Conservation (phyloP, 2,329 filamentous ascomycete species). For the Apiospora sp. region DNA sequence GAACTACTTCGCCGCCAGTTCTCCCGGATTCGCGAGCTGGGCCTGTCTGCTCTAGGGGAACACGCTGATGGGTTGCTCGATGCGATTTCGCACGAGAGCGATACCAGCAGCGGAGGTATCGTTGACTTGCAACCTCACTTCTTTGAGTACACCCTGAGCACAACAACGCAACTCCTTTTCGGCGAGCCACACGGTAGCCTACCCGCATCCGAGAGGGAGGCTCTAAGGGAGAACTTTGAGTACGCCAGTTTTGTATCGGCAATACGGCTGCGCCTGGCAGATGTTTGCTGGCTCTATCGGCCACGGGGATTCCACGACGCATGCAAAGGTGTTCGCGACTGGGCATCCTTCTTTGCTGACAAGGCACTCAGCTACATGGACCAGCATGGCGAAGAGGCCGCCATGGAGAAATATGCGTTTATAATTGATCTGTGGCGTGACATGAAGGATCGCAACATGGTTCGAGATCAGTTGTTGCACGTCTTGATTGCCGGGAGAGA, state of each 20-base stretch:
- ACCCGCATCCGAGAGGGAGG: conserved; percentile 27
- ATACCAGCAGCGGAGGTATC: conserved; percentile 12
- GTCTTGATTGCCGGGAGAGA: conserved; percentile 34
- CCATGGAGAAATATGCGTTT: conserved; percentile 50
- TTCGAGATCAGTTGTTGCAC: conserved; percentile 35
- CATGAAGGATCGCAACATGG: conserved; percentile 14
- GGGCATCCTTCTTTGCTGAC: conserved; percentile 41
- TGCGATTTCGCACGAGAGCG: conserved; percentile 3
- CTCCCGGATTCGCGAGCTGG: conserved; percentile 30
- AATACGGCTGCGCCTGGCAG: conserved; percentile 32
- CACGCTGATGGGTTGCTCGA: conserved; percentile 23
- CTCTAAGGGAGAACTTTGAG: conserved; percentile 35
- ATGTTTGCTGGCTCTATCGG: conserved; percentile 30
- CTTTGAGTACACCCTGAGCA: conserved; percentile 36
- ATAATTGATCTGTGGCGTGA: conserved; percentile 46
- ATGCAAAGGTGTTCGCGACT: conserved; percentile 31
- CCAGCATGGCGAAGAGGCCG: conserved; percentile 27
- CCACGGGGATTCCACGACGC: conserved; percentile 29
- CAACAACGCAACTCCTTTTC: conserved; percentile 36
- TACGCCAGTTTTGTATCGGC: conserved; percentile 29
- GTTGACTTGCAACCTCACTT: conserved; percentile 37
- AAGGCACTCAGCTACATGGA: conserved; percentile 36
- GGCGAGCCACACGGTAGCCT: conserved; percentile 35
- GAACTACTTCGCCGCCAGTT: conserved; percentile 40
- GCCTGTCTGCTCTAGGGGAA: conserved; percentile 10